These are phyloP conservation scores for Pouteria glomerata DNA, from an alignment of 148 eudicot genomes.

Conservation along the genomic window DNA sequence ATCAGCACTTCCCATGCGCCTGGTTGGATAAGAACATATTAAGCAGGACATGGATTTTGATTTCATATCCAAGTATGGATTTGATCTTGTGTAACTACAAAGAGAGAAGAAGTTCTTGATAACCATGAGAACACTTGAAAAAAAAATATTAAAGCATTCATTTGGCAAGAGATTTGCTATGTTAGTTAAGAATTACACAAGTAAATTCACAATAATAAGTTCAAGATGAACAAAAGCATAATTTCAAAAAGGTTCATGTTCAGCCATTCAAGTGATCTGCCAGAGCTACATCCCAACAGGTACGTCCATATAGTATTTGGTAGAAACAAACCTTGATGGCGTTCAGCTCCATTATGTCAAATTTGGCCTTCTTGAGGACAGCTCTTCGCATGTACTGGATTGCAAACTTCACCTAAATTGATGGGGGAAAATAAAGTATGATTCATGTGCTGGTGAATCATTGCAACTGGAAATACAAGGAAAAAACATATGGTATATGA, in stretches of 20 bases:
- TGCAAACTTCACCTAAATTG: conserved; percentile 92
- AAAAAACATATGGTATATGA: not conserved
- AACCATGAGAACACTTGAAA: not conserved
- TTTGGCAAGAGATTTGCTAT: not conserved
- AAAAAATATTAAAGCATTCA: not conserved
- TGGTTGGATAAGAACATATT: no score
- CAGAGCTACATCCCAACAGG: not conserved
- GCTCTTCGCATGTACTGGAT: conserved; percentile 97
- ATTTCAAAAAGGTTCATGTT: not conserved
- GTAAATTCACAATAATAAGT: not conserved
- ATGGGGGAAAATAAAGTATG: not conserved
- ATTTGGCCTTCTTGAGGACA: conserved; percentile 86
- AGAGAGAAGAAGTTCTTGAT: no score
- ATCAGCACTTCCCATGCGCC: not conserved
- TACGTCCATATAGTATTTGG: not conserved
- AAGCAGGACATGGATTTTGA: no score
- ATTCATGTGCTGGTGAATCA: not conserved
- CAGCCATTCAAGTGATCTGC: conserved; percentile 6
- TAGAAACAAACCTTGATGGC: conserved; percentile 65
- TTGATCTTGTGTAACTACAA: no score
- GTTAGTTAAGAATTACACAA: not conserved
- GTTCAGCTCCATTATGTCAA: conserved; percentile 82
- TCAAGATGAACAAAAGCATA: not conserved
- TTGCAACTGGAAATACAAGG: not conserved
- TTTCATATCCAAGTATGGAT: no score